A percentile compares a stretch with the other conserved stretches of the same genome.
Conservation (phyloP, 2,329 filamentous ascomycete genomes). For the Fusarium praegraminearum region DNA sequence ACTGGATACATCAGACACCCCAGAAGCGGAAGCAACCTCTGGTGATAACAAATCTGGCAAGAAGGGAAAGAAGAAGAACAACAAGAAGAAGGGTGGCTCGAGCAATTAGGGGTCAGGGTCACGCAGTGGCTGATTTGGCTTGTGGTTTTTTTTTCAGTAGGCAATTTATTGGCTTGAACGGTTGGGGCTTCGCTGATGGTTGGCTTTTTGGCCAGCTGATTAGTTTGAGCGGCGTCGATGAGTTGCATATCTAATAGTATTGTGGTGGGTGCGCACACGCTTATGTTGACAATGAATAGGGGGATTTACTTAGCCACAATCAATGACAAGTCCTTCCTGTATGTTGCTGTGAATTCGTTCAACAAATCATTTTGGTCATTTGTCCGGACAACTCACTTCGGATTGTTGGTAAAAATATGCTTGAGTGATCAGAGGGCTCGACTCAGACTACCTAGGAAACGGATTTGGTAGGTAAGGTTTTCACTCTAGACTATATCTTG, state of each 20-base stretch:
- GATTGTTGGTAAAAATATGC: background rate
- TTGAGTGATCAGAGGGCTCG: background rate
- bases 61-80: slow-evolving; percentile 48
- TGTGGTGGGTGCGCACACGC: background rate
- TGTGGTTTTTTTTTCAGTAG: background rate
- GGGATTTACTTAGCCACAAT: background rate
- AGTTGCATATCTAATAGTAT: background rate
- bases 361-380: too few species aligned
- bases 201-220: background rate
- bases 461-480: background rate
- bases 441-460: background rate
- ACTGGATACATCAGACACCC: slow-evolving; percentile 24
- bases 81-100: slow-evolving; percentile 44
- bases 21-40: slow-evolving; percentile 29
- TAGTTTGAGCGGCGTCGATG: background rate
- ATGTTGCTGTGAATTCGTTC: too few species aligned
- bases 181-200: background rate
- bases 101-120: slow-evolving; percentile 22
- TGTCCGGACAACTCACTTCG: background rate
- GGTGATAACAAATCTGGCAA: slow-evolving; percentile 36
- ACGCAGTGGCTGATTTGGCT: background rate
- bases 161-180: background rate
- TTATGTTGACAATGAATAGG: background rate
- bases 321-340: background rate
- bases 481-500: background rate